Conservation (phyloP, 495 filamentous ascomycete species). For the Mytilinidion resinicola region DNA sequence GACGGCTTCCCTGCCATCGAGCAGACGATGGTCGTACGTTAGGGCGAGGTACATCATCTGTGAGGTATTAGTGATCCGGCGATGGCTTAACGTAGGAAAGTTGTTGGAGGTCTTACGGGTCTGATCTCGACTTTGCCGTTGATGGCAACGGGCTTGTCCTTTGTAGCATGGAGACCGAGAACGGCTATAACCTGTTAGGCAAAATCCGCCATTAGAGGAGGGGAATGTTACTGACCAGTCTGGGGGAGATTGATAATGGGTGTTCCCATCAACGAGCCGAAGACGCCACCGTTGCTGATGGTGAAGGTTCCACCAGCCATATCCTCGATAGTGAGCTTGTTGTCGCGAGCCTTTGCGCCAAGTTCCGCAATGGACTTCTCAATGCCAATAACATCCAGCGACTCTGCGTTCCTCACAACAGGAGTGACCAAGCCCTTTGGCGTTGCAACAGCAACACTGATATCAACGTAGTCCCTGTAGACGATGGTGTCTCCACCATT, state of each 20-base stretch:
- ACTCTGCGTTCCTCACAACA: constrained; percentile 88
- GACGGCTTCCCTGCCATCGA: constrained; percentile 93
- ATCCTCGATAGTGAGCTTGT: constrained; percentile 97
- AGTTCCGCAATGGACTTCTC: constrained; percentile 89
- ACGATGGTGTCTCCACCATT: constrained; percentile 96
- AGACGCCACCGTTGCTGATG: constrained; percentile 85
- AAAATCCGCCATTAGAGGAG: neutral
- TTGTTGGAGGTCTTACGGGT: constrained; percentile 50
- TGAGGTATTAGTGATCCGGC: constrained; percentile 9
- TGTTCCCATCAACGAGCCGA: constrained; percentile 86
- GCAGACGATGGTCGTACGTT: constrained; percentile 92
- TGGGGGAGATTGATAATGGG: constrained; percentile 99
- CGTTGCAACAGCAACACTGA: constrained; percentile 94
- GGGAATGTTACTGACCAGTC: constrained; percentile 47
- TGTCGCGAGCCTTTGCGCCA: constrained; percentile 94
- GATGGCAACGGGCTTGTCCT: constrained; percentile 82
- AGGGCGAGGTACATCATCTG: constrained; percentile 98
- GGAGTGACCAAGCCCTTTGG: constrained; percentile 97
- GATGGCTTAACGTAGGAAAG: no score
- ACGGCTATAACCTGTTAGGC: constrained; percentile 54
- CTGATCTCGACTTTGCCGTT: constrained; percentile 91
- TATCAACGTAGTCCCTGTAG: constrained; percentile 95
- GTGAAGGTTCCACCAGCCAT: constrained; percentile 99
- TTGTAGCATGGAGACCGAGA: constrained; percentile 94
- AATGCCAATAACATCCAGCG: constrained; percentile 78